phyloP scores from a whole-genome alignment of 768 basidiomycete species.

The Lactarius hatsudake region DNA sequence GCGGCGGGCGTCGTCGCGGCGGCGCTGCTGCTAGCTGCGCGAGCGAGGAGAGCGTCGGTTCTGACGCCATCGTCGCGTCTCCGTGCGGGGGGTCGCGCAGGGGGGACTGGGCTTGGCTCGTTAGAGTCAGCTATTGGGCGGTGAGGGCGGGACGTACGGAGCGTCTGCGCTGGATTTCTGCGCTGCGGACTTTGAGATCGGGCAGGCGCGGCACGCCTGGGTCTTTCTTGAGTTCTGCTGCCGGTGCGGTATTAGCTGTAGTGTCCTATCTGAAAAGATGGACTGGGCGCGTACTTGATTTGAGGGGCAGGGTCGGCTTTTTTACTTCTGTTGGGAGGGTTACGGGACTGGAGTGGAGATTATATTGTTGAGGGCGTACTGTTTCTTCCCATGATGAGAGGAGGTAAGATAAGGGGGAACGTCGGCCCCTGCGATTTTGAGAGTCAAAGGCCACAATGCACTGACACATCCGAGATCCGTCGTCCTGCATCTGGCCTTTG shows the following conservation, averaged over 20 bases:
- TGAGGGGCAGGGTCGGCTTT: neutral
- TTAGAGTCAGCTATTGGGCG: too few relatives aligned
- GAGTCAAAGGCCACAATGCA: too few relatives aligned
- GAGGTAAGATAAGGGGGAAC: too few relatives aligned
- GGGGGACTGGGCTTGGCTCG: slow-evolving; percentile 1
- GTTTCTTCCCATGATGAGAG: too few relatives aligned
- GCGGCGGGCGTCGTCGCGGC: slow-evolving; percentile 38
- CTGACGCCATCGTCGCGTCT: slow-evolving; percentile 70
- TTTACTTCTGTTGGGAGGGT: too few relatives aligned
- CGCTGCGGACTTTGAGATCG: slow-evolving; percentile 59
- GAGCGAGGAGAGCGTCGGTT: slow-evolving; percentile 64
- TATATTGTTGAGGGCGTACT: too few relatives aligned
- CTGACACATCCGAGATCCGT: too few relatives aligned
- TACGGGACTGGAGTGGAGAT: too few relatives aligned
- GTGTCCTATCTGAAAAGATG: neutral
- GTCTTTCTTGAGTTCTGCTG: slow-evolving; percentile 82
- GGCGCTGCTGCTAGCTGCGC: slow-evolving; percentile 44
- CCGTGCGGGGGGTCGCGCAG: slow-evolving; percentile 33
- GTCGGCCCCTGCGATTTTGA: too few relatives aligned
- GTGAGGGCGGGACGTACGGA: slow-evolving; percentile 40
- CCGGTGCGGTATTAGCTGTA: neutral
- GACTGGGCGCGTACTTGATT: neutral
- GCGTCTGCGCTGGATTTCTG: slow-evolving; percentile 46
- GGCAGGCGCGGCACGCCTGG: slow-evolving; percentile 85
- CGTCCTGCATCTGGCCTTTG: too few relatives aligned